phyloP scores from a whole-genome alignment of 2,329 filamentous ascomycete species.

The Graphilbum sp. region DNA sequence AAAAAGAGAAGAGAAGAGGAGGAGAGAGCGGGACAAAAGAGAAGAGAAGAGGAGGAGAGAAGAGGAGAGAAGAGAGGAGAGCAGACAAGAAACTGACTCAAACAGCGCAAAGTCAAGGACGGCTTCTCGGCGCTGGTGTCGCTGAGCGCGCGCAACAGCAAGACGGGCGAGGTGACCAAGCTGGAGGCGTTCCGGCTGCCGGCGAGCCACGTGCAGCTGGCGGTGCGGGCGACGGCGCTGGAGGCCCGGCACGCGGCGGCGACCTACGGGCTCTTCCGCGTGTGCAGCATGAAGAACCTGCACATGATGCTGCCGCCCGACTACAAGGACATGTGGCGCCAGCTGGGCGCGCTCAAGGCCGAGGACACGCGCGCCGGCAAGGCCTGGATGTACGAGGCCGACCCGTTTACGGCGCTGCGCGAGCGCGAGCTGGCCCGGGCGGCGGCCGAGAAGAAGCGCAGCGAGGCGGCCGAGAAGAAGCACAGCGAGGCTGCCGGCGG shows the following conservation, averaged over 20 bases:
- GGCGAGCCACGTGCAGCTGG: slow-evolving; percentile 56
- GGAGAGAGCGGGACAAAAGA: too few species aligned
- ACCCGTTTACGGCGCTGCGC: slow-evolving; percentile 70
- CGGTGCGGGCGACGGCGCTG: slow-evolving; percentile 60
- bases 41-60: too few species aligned
- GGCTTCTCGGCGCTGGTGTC: slow-evolving; percentile 72
- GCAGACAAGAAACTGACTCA: too few species aligned
- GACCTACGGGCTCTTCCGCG: slow-evolving; percentile 76
- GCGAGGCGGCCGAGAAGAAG: slow-evolving; percentile 57
- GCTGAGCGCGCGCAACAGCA: slow-evolving; percentile 57
- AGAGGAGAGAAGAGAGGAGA: too few species aligned
- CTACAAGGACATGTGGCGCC: slow-evolving; percentile 82
- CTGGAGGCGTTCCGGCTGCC: slow-evolving; percentile 76
- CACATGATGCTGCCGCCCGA: slow-evolving; percentile 87
- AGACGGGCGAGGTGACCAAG: slow-evolving; percentile 61
- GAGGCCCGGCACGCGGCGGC: slow-evolving; percentile 91
- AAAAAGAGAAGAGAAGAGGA: too few species aligned
- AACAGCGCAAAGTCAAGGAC: slow-evolving; percentile 45
- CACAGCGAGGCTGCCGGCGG: slow-evolving; percentile 37
- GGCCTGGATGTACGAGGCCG: slow-evolving; percentile 86
- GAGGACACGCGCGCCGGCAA: slow-evolving; percentile 64
- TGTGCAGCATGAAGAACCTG: slow-evolving; percentile 90
- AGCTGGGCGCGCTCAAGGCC: slow-evolving; percentile 69
- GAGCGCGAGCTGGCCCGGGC: slow-evolving; percentile 67
- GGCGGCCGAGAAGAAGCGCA: slow-evolving; percentile 61